Conservation (phyloP, 257 asterid genomes). For the Nicotiana benthamiana region DNA sequence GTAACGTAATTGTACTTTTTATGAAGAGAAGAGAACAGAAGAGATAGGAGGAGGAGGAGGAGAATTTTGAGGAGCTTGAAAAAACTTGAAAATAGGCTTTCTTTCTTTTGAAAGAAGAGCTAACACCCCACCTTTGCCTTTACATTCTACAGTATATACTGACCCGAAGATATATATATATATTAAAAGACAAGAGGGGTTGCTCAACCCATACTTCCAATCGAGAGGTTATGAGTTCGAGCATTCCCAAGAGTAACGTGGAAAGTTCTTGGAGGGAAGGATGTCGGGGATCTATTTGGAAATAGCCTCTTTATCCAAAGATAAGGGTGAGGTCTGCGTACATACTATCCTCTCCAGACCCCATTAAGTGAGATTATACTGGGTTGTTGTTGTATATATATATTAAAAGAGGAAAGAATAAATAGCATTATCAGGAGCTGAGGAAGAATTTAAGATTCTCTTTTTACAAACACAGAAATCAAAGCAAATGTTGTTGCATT, state of each 20-base stretch:
- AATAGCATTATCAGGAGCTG: slow-evolving; percentile 2
- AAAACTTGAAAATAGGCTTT: neutral
- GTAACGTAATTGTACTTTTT: neutral
- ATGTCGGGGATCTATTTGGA: too few species aligned
- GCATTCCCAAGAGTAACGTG: too few species aligned
- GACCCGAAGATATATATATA: neutral
- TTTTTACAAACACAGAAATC: slow-evolving; percentile 44
- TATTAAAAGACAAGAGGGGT: too few species aligned
- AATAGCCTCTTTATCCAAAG: too few species aligned
- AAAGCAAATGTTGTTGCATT: slow-evolving; percentile 41
- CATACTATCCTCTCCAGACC: too few species aligned
- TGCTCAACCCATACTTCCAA: too few species aligned
- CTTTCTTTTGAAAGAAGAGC: neutral
- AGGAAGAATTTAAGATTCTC: slow-evolving; percentile 38
- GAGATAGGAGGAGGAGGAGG: neutral
- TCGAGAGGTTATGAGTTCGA: too few species aligned
- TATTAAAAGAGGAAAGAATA: slow-evolving; percentile 7
- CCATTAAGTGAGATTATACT: too few species aligned
- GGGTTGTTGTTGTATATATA: too few species aligned
- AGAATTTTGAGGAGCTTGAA: neutral
- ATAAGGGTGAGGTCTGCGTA: too few species aligned
- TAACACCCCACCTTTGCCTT: neutral
- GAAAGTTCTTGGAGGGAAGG: too few species aligned
- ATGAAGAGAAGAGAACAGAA: neutral
- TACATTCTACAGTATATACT: neutral